Conservation (phyloP, 768 basidiomycete genomes). For the Leccinellum rugosiceps region DNA sequence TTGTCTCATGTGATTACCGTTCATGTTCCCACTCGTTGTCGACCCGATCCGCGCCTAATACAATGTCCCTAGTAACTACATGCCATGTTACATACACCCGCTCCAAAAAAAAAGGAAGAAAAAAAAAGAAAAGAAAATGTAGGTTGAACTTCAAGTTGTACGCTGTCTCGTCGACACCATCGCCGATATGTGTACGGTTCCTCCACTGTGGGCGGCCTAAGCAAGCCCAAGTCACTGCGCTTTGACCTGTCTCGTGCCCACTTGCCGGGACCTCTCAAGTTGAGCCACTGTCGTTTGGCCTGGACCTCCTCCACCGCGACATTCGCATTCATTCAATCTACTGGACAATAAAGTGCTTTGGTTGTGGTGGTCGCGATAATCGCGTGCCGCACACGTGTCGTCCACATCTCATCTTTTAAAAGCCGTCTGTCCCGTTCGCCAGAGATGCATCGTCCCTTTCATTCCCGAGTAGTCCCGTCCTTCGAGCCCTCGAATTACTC, state of each 20-base stretch:
- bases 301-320: conserved; percentile 5
- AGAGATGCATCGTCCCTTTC: conserved; percentile 18
- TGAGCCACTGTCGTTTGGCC: neutral
- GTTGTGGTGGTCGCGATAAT: conserved; percentile 22
- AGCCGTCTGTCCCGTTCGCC: conserved; percentile 18
- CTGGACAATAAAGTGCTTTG: conserved; percentile 14
- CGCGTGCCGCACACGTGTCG: conserved; percentile 33
- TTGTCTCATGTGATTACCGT: neutral
- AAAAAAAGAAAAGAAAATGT: neutral
- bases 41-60: neutral
- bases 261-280: neutral
- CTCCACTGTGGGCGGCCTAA: neutral
- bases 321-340: conserved; percentile 3
- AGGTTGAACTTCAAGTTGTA: neutral
- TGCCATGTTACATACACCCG: neutral
- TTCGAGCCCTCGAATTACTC: neutral
- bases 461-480: conserved; percentile 1
- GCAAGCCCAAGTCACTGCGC: neutral
- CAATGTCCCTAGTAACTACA: neutral
- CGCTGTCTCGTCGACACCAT: neutral
- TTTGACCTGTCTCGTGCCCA: neutral
- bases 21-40: conserved; percentile 3
- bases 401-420: conserved; percentile 32
- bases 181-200: neutral
- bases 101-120: neutral